Percentiles rank a stretch among this genome's conserved stretches.
phyloP scores from a whole-genome alignment of 2,329 filamentous ascomycete species.

The Domatiomyces globalis region DNA sequence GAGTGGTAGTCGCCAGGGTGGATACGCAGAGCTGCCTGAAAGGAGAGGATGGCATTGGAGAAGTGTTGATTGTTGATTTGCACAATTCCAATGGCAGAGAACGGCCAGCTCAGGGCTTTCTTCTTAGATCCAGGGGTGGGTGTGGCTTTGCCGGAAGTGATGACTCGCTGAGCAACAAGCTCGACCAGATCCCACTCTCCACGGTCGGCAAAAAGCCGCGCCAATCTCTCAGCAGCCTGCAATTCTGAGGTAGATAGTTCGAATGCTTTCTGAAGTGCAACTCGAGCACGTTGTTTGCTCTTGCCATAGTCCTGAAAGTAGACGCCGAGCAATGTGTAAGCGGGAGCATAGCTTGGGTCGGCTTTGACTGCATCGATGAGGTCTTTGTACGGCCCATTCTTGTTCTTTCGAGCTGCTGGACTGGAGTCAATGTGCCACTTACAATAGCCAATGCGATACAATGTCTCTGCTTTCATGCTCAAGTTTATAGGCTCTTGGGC shows the following conservation, averaged over 20 bases:
- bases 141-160: slow-evolving; percentile 86
- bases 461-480: slow-evolving; percentile 68
- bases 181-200: slow-evolving; percentile 96
- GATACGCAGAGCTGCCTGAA: slow-evolving; percentile 75
- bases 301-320: slow-evolving; percentile 86
- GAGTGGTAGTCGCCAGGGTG: slow-evolving; percentile 81
- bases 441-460: slow-evolving; percentile 77
- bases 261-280: slow-evolving; percentile 91
- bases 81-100: slow-evolving; percentile 81
- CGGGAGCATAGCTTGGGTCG: slow-evolving; percentile 74
- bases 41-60: slow-evolving; percentile 73
- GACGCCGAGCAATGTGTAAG: slow-evolving; percentile 79
- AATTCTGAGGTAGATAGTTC: slow-evolving; percentile 82
- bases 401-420: slow-evolving; percentile 59
- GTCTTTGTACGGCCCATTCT: slow-evolving; percentile 66
- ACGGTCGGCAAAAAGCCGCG: slow-evolving; percentile 71
- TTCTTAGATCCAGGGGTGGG: slow-evolving; percentile 85
- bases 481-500: slow-evolving; percentile 44
- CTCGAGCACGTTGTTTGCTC: slow-evolving; percentile 72
- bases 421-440: slow-evolving; percentile 73
- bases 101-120: slow-evolving; percentile 90
- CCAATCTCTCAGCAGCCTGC: slow-evolving; percentile 72
- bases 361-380: slow-evolving; percentile 75
- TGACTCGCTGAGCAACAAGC: slow-evolving; percentile 73
- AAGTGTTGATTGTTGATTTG: slow-evolving; percentile 92